phyloP scores from a whole-genome alignment of 805 yeast genomes.

The Suhomyces vadensis region DNA sequence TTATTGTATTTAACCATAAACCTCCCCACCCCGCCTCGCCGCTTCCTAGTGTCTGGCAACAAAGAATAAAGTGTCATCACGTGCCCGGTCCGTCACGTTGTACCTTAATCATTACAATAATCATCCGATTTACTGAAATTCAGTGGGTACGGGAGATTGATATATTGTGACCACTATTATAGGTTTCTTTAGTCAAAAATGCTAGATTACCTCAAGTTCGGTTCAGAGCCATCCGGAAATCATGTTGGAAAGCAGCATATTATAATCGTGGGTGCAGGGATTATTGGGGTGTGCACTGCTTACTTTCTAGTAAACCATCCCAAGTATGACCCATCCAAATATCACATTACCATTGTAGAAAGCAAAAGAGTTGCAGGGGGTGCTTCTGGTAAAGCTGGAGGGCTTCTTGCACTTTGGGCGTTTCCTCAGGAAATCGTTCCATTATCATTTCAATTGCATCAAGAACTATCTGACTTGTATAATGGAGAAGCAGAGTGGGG shows the following conservation, averaged over 20 bases:
- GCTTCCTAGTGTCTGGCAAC: too few relatives aligned
- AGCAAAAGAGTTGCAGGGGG: slow-evolving; percentile 95
- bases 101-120: background rate
- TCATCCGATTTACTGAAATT: slow-evolving; percentile 6
- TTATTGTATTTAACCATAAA: too few relatives aligned
- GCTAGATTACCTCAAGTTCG: slow-evolving; percentile 15
- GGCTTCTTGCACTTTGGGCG: slow-evolving; percentile 92
- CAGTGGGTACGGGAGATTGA: too few relatives aligned
- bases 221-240: slow-evolving; percentile 46
- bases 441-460: slow-evolving; percentile 81
- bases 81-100: slow-evolving; percentile 1
- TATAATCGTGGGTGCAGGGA: slow-evolving; percentile 91
- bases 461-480: slow-evolving; percentile 72
- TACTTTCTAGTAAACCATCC: slow-evolving; percentile 86
- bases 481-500: slow-evolving; percentile 93
- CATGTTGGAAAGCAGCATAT: slow-evolving; percentile 70
- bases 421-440: slow-evolving; percentile 95
- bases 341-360: slow-evolving; percentile 84
- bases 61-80: too few relatives aligned
- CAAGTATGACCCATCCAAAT: slow-evolving; percentile 64
- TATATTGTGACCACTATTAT: too few relatives aligned
- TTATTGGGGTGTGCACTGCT: slow-evolving; percentile 93
- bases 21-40: too few relatives aligned
- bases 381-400: slow-evolving; percentile 97
- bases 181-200: too few relatives aligned